Conservation (phyloP, 768 basidiomycete species). For the Tricholoma bakamatsutake region DNA sequence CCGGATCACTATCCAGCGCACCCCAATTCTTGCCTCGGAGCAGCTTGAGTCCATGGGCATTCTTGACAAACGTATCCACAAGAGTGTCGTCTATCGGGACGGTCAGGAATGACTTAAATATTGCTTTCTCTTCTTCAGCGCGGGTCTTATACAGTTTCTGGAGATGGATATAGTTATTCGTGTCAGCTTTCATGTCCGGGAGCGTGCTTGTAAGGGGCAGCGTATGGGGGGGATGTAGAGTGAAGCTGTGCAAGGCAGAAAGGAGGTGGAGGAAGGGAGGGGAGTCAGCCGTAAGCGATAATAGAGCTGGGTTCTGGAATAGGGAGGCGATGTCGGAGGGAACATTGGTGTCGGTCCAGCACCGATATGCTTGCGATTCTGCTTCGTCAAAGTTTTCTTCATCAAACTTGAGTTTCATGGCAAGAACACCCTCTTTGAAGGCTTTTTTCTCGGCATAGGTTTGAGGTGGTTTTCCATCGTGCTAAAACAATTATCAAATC, state of each 20-base stretch:
- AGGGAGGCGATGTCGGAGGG: conserved; percentile 62
- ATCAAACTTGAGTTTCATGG: conserved; percentile 67
- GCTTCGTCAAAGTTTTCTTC: conserved; percentile 99
- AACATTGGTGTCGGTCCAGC: conserved; percentile 57
- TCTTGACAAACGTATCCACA: conserved; percentile 73
- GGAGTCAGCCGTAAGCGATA: conserved; percentile 34
- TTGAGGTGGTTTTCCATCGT: conserved; percentile 57
- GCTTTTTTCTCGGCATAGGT: conserved; percentile 61
- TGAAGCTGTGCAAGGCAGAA: conserved; percentile 63
- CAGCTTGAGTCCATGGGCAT: conserved; percentile 67
- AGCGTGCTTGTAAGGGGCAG: conserved; percentile 83
- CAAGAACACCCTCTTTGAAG: conserved; percentile 66
- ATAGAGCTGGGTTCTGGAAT: conserved; percentile 55
- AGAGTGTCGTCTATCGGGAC: conserved; percentile 43
- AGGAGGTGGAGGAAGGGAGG: conserved; percentile 78
- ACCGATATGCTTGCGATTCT: conserved; percentile 78
- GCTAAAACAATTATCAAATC: conserved; percentile 33
- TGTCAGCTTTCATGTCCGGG: conserved; percentile 96
- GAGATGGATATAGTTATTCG: conserved; percentile 73
- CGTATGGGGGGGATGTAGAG: conserved; percentile 46
- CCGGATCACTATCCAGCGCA: conserved; percentile 42
- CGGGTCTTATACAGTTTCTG: conserved; percentile 81
- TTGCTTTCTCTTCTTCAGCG: conserved; percentile 62
- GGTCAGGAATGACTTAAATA: conserved; percentile 45
- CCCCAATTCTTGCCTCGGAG: conserved; percentile 62